These are phyloP conservation scores for Phialemoniopsis sp. DNA, from an alignment of 2,329 filamentous ascomycete species.

Conservation along the genomic window DNA sequence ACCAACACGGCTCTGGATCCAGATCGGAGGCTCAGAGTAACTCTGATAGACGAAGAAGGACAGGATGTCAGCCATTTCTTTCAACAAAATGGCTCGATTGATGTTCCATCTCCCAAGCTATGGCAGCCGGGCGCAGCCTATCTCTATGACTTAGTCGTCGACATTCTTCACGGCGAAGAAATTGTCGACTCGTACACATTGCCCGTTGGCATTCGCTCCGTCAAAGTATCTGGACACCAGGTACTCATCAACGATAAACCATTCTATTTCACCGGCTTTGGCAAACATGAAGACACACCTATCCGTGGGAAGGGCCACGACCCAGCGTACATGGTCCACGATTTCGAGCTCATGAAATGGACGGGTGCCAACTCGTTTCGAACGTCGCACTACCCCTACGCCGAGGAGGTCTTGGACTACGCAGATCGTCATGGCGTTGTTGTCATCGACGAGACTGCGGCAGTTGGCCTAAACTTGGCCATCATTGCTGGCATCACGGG, in stretches of 20 bases:
- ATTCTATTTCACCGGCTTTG: constrained; percentile 23
- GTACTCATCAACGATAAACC: constrained; percentile 20
- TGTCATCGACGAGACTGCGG: constrained; percentile 20
- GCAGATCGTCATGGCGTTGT: constrained; percentile 21
- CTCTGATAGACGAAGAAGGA: constrained; percentile 7
- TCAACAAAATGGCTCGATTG: constrained; percentile 8
- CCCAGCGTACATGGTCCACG: constrained; percentile 22
- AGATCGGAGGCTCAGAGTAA: not conserved
- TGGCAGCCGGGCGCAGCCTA: constrained; percentile 21
- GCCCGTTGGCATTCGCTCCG: constrained; percentile 13
- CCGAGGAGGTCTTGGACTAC: constrained; percentile 20
- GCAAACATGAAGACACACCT: constrained; percentile 19
- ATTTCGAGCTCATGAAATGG: constrained; percentile 22
- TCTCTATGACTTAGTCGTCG: constrained; percentile 16
- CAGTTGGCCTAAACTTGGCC: constrained; percentile 17
- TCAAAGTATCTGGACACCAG: constrained; percentile 11
- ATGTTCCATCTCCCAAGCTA: constrained; percentile 11
- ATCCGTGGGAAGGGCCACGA: constrained; percentile 23
- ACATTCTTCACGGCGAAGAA: constrained; percentile 7
- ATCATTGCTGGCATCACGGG: constrained; percentile 10
- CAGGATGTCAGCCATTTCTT: constrained; percentile 3
- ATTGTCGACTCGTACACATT: constrained; percentile 15
- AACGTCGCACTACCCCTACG: constrained; percentile 23
- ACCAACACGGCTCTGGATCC: not conserved
- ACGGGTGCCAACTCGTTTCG: constrained; percentile 24